A percentile compares a stretch with the other conserved stretches of the same genome.
These are phyloP conservation scores for Trichoderma brevicompactum DNA, from an alignment of 2,329 filamentous ascomycete genomes.

Conservation along the genomic window DNA sequence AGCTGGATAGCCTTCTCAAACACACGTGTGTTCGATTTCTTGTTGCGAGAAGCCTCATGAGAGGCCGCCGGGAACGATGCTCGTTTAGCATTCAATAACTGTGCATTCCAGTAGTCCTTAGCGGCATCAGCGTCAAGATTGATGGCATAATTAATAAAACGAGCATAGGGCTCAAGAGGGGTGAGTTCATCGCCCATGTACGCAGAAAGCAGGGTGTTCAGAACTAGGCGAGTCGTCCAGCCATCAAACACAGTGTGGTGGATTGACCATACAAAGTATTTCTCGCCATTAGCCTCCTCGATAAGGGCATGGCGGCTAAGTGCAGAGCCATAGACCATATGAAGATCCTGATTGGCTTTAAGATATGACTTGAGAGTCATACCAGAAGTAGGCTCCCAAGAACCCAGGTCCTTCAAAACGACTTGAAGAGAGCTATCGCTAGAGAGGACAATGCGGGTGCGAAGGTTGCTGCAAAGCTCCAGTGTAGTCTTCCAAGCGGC, in stretches of 20 bases:
- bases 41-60: neutral
- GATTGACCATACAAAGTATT: slow-evolving; percentile 19
- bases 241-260: slow-evolving; percentile 25
- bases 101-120: slow-evolving; percentile 18
- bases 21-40: neutral
- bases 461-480: slow-evolving; percentile 30
- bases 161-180: slow-evolving; percentile 39
- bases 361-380: slow-evolving; percentile 20
- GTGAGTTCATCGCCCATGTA: slow-evolving; percentile 2
- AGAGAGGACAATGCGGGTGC: slow-evolving; percentile 32
- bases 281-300: neutral
- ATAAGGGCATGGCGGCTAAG: slow-evolving; percentile 13
- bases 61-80: slow-evolving; percentile 23
- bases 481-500: slow-evolving; percentile 31
- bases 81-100: slow-evolving; percentile 26
- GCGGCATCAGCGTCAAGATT: slow-evolving; percentile 12
- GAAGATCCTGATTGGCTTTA: neutral
- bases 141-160: slow-evolving; percentile 30
- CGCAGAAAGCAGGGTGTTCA: neutral
- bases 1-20: slow-evolving; percentile 5
- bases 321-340: slow-evolving; percentile 21
- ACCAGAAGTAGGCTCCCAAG: slow-evolving; percentile 5
- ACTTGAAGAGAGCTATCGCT: slow-evolving; percentile 25
- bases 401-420: slow-evolving; percentile 25
- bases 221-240: slow-evolving; percentile 11